Conservation (phyloP, 2,329 filamentous ascomycete species). For the Erysiphe pulchra region DNA sequence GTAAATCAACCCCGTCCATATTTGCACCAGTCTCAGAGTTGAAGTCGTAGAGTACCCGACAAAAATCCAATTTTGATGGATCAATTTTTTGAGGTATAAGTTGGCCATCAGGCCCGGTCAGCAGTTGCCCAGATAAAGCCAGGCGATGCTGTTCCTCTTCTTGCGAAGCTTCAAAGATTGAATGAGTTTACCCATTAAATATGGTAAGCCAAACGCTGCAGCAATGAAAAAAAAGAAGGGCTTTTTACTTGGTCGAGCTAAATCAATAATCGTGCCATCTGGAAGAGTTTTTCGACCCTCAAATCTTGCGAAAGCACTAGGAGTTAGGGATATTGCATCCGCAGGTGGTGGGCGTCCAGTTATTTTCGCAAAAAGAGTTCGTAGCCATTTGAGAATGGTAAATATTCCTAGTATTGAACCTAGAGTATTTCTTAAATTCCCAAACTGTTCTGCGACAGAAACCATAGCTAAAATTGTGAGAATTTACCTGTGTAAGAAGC, state of each 20-base stretch:
- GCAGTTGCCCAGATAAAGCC: slow-evolving; percentile 23
- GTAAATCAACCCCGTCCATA: slow-evolving; percentile 54
- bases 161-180: slow-evolving; percentile 58
- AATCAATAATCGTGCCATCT: slow-evolving; percentile 31
- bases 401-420: slow-evolving; percentile 90
- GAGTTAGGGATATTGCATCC: slow-evolving; percentile 65
- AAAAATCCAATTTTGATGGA: slow-evolving; percentile 84
- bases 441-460: slow-evolving; percentile 90
- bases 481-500: background rate
- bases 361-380: slow-evolving; percentile 72
- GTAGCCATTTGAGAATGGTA: slow-evolving; percentile 82
- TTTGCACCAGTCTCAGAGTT: slow-evolving; percentile 44
- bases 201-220: slow-evolving; percentile 84
- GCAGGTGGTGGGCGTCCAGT: slow-evolving; percentile 78
- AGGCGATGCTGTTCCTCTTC: slow-evolving; percentile 49
- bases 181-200: slow-evolving; percentile 93
- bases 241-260: slow-evolving; percentile 65
- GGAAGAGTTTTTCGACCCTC: slow-evolving; percentile 39
- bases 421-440: slow-evolving; percentile 74
- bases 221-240: slow-evolving; percentile 89
- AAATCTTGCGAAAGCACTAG: slow-evolving; percentile 75
- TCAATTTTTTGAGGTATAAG: slow-evolving; percentile 34
- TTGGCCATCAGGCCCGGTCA: slow-evolving; percentile 24
- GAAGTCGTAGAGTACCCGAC: slow-evolving; percentile 84
- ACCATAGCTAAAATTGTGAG: slow-evolving; percentile 51